Conservation (phyloP, 23 red algal genomes). For the Porphyridium purpureum region DNA sequence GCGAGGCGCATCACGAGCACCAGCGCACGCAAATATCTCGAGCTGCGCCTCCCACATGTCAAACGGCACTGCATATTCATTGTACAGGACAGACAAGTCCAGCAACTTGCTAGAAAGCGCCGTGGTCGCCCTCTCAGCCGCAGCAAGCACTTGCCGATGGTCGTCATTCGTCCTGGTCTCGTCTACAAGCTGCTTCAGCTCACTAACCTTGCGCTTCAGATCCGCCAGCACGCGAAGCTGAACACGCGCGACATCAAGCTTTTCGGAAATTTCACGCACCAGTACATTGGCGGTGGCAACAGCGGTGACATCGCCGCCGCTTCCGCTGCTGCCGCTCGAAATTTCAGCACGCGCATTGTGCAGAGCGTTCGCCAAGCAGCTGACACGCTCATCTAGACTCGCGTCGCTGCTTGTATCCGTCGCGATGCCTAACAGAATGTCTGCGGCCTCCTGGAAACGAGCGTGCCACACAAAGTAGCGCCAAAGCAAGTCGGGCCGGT, state of each 20-base stretch:
- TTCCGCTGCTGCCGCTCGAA: background rate
- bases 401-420: background rate
- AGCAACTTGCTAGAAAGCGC: background rate
- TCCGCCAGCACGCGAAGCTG: background rate
- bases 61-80: background rate
- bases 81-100: background rate
- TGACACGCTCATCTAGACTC: background rate
- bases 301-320: too few relatives aligned
- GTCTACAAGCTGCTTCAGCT: too few relatives aligned
- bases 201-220: background rate
- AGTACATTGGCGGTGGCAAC: background rate
- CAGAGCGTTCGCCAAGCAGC: background rate
- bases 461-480: background rate
- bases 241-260: background rate
- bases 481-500: background rate
- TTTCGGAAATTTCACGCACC: background rate
- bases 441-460: background rate
- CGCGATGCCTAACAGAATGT: background rate
- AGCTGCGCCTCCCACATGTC: background rate
- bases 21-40: background rate
- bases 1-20: too few relatives aligned
- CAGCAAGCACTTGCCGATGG: too few relatives aligned
- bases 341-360: background rate
- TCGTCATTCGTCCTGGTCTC: too few relatives aligned
- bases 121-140: too few relatives aligned